A percentile compares a stretch with the other conserved stretches of the same genome.
These are phyloP conservation scores for Syncephalastrum sp. DNA, from an alignment of 371 early-diverging fungal species.

Conservation along the genomic window DNA sequence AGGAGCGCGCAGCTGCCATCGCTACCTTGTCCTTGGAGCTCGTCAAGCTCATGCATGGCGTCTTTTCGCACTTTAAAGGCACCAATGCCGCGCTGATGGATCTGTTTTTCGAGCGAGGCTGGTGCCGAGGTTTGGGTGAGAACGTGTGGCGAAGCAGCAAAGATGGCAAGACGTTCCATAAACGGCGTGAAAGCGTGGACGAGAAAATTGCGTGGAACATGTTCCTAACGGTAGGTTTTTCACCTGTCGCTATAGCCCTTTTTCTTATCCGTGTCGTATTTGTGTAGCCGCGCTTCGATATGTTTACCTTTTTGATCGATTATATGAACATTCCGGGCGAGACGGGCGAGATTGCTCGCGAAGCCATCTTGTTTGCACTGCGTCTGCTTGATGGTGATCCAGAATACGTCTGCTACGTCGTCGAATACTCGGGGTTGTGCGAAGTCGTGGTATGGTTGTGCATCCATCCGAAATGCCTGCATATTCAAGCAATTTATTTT, in stretches of 20 bases:
- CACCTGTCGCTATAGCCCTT: neutral
- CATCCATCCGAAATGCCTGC: too few species aligned
- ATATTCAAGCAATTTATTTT: neutral
- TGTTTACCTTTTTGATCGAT: slow-evolving; percentile 49
- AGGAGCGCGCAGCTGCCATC: slow-evolving; percentile 46
- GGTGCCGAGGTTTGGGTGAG: slow-evolving; percentile 51
- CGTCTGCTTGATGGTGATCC: slow-evolving; percentile 49
- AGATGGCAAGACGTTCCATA: slow-evolving; percentile 42
- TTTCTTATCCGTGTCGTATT: slow-evolving; percentile 1
- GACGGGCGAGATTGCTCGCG: slow-evolving; percentile 53
- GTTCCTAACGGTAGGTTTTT: slow-evolving; percentile 38
- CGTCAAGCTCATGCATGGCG: slow-evolving; percentile 51
- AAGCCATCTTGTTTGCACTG: slow-evolving; percentile 48
- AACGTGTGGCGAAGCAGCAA: slow-evolving; percentile 50
- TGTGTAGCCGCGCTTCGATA: slow-evolving; percentile 48
- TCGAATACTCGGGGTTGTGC: slow-evolving; percentile 51
- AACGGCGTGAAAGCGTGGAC: slow-evolving; percentile 41
- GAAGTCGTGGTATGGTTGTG: slow-evolving; percentile 42
- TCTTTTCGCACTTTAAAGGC: slow-evolving; percentile 53
- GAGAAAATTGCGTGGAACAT: slow-evolving; percentile 50
- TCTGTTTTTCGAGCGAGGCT: slow-evolving; percentile 53
- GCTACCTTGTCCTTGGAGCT: slow-evolving; percentile 46
- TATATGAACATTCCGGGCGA: slow-evolving; percentile 55
- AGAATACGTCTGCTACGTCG: slow-evolving; percentile 51
- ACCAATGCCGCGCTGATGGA: slow-evolving; percentile 53